phyloP scores from a whole-genome alignment of 129 eudicot genomes.

The carrot (Daucus carota) region DNA sequence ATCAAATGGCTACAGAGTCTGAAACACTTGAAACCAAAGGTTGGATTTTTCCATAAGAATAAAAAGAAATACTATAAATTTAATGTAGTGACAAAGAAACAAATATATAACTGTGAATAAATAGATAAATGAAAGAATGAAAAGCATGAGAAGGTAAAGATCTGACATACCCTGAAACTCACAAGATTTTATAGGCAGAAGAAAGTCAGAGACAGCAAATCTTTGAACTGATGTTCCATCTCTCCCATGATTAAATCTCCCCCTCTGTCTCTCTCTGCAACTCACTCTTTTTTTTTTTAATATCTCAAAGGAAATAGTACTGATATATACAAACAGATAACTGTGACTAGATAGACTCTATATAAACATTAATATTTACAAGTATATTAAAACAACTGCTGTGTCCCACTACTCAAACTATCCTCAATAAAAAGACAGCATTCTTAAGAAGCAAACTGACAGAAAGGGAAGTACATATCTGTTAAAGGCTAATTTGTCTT shows the following conservation, averaged over 20 bases:
- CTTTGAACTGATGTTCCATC: background rate
- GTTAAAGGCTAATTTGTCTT: constrained; percentile 4
- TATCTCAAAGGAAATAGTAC: background rate
- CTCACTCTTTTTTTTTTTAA: background rate
- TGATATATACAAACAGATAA: background rate
- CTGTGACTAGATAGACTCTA: background rate
- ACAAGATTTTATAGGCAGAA: background rate
- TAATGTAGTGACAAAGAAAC: background rate
- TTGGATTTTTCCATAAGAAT: background rate
- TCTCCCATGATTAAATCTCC: background rate
- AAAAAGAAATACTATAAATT: background rate
- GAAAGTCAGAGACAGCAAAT: constrained; percentile 1
- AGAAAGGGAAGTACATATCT: background rate
- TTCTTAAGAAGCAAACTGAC: background rate
- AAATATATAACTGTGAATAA: background rate
- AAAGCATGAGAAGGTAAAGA: background rate
- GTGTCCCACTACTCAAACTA: constrained; percentile 3
- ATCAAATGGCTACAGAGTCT: background rate
- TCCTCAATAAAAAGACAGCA: background rate
- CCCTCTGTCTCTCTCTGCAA: background rate
- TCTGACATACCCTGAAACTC: constrained; percentile 10
- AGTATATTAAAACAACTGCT: background rate
- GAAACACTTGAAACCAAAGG: background rate
- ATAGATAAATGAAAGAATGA: background rate
- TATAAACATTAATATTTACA: background rate